Evolutionary conservation across 2,329 filamentous ascomycete genomes (phyloP), one percentile per base, ranked within the genome.

Genomic region (Acrocalymma vagum): DNA sequence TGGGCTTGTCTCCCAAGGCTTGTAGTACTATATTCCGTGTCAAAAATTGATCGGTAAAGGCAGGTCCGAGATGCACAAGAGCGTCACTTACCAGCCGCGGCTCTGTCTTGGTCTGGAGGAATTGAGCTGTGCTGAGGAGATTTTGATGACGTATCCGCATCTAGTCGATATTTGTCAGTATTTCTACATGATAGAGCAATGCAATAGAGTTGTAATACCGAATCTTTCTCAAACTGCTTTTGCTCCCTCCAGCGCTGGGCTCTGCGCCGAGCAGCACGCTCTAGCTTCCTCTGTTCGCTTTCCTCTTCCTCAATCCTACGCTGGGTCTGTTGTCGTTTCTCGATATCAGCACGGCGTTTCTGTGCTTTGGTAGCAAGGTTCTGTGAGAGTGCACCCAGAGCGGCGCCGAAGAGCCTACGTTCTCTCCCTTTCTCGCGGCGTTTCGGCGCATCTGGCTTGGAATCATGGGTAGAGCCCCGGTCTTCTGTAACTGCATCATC

Each of bases 371-470:
- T 81, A 63, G 65, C 51, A 45, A 79, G 80, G 58, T 81, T 85
- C 72, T 93, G 88, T 69, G 86, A 90, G 45, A 95, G 78, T 24
- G 87, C 90, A 66, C 80, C 88, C 45, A 94, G 76, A 41, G 95
- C 73, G 23, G 86, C 88, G 47, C 93, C 92, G 64, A 96, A 96
- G 46, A 97, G 78, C 37, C 93, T 82, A 69, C 88, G 87, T 15
- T 89, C 88, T 24, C 93, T 86, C 65, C 88, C 90, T 69, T 86
- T 90, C 65, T 97, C 93, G 60, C 62, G 52, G 23, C 59, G 75
- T 23, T 51, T 46, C 25, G 55, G 46, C 6, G 42, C 42, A 18
- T 77, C 72, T 35, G 78, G 71, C 40, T 54, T 53, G 39, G 58
- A 40, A 29, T 55, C 58, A 45, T 52, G 53, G 23, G 38, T 33